Conservation (phyloP, 2,329 filamentous ascomycete genomes). For the Fusarium floridanum region DNA sequence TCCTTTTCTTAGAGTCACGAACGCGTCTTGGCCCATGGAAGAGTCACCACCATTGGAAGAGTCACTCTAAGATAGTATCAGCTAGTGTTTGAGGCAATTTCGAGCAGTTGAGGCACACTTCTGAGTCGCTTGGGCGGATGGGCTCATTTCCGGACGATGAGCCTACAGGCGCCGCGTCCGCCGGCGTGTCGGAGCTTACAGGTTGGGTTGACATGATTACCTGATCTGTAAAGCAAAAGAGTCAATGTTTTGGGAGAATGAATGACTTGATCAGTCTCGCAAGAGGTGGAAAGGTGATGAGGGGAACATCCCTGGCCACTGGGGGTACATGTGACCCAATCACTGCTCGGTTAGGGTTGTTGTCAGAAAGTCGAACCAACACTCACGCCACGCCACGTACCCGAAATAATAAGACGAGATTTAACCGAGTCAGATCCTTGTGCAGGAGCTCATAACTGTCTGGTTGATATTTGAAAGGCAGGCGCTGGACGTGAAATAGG, state of each 20-base stretch:
- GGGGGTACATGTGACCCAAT: conserved; percentile 2
- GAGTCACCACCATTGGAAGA: not conserved
- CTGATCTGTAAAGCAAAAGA: not conserved
- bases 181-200: not conserved
- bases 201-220: not conserved
- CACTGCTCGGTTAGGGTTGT: conserved; percentile 4
- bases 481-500: not conserved
- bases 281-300: not conserved
- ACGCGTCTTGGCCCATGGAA: conserved; percentile 1
- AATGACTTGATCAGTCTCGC: not conserved
- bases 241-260: not conserved
- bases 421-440: not conserved
- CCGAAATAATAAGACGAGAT: not conserved
- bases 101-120: not conserved
- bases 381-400: conserved; percentile 1
- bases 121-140: not conserved
- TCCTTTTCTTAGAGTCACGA: not conserved
- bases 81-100: not conserved
- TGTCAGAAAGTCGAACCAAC: not conserved
- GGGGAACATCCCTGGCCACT: conserved; percentile 3
- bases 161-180: not conserved
- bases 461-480: not conserved
- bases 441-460: not conserved
- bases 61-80: not conserved
- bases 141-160: not conserved